Base-by-base conservation (phyloP, 257 asterid species). In the Ballota nigra region DNA sequence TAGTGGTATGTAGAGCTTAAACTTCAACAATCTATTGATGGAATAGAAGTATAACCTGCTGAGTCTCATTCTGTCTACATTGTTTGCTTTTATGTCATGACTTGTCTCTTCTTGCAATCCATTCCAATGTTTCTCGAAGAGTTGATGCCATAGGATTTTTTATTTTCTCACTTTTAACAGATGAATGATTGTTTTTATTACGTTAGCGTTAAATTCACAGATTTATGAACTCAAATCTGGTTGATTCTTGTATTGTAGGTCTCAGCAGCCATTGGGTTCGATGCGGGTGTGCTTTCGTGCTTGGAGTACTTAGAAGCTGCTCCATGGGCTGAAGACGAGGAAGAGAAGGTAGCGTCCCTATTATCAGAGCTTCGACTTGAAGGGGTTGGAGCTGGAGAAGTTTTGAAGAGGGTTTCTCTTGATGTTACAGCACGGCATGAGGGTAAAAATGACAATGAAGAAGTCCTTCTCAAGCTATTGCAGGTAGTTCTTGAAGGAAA, bases 301-400 rank as follows among this genome's bases (percentile, higher is more conserved):
- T 79, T 92, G 85, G 98, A 90, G 83, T 94, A 86, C 84, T 85
- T 94, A 71, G 99, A 94, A 83, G 98, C 98, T 36, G 96, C 97
- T 66, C 99, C 99, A 4, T 94, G 99, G 99, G 87, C 96, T 4
- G 98, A 94, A 80, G 97, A 94, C 13, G 99, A 94, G 69, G 99
- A 94, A 69, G 95, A 91, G 76, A 88, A 91, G 80, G 97, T 91
- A 31, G 89, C 99, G 58, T 83, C 97, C 8, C 80, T 94, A 13
- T 70, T 94, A 75, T 89, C 97, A 9, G 98, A 94, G 82, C 89
- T 94, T 59, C 86, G 82, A 8, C 96, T 94, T 8, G 95, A 94
- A 73, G 97, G 97, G 1, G 86, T 82, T 55, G 99, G 95, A 75
- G 95, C 96, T 1, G 83, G 88, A 45, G 98, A 91, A 72, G 99